Evolutionary conservation across 2,329 filamentous ascomycete species (phyloP), one percentile per base, ranked within the genome.

Genomic region (Monosporascus sp.): DNA sequence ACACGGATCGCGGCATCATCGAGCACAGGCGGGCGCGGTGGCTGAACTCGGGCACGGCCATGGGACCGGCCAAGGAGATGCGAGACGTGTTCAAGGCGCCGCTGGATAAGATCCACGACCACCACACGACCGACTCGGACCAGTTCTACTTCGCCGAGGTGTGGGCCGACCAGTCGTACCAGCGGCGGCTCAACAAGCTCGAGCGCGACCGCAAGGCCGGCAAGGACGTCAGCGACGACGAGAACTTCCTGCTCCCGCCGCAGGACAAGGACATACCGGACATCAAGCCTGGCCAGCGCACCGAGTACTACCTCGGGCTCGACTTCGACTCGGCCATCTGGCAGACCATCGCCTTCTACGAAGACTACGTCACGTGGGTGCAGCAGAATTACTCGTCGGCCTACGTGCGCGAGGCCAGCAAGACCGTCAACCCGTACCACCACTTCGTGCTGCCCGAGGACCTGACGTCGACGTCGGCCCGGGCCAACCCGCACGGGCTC

Each of bases 1-100:
- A 68, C 35, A 66, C 65, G 3, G 68, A 69, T 43, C 45, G 52
- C 17, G 57, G 57, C 25, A 62, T 66, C 3, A 60, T 66, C 50
- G 41, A 52, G 17, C 62, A 62, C 39, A 62, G 64, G n/a, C 67
- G 71, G 35, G 69, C 73, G 7, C 68, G 68, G 20, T 76, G 68
- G 66, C 64, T 76, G 37, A 76, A 76, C 61, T 76, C 74, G 5
- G 74, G 74, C n/a, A 75, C 73, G 17, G 67, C 75, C 25, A 73
- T 76, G 47, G 74, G 71, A 1, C 72, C 72, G 1, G 56, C 72
- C 18, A 60, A 58, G 41, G 64, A 69, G 49, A 51, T 68, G n/a
- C 61, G 65, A 11, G 55, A 51, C 8, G 57, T 70, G 39, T 67
- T 70, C 55, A 57, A 63, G 22, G 65, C 63, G 20, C 67, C 67